A percentile compares a stretch with the other conserved stretches of the same genome.
Conservation (phyloP, 1,139 yeast species). For the Pichia sp. region DNA sequence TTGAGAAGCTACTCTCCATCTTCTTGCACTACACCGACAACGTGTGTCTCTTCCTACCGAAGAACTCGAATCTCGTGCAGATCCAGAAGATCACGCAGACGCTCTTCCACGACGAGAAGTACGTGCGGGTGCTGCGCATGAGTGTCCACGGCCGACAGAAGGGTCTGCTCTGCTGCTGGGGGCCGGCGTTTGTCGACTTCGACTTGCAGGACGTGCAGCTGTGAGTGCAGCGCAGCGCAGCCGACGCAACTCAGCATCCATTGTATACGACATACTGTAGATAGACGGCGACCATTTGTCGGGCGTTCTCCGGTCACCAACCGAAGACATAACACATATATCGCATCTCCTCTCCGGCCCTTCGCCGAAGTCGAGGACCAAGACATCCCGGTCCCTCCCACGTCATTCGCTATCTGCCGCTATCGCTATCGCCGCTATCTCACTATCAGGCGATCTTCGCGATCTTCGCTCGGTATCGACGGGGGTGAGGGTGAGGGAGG, state of each 20-base stretch:
- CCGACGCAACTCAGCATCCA: not conserved
- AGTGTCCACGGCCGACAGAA: conserved; percentile 42
- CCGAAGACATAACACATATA: not conserved
- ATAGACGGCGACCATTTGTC: no score
- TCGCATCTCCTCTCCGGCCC: not conserved
- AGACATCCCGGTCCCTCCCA: not conserved
- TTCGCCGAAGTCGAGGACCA: not conserved
- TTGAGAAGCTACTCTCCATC: conserved; percentile 42
- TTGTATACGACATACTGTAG: no score
- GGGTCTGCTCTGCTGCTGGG: conserved; percentile 62
- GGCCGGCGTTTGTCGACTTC: conserved; percentile 32
- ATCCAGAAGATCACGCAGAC: conserved; percentile 43
- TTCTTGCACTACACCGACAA: conserved; percentile 44
- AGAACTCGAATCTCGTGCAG: conserved; percentile 60
- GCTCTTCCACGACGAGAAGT: conserved; percentile 42
- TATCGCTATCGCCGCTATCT: not conserved
- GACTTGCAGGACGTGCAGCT: conserved; percentile 9
- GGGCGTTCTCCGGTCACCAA: no score
- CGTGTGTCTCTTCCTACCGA: conserved; percentile 72
- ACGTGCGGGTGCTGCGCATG: conserved; percentile 47
- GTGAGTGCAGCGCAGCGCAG: not conserved
- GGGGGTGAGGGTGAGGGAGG: no score
- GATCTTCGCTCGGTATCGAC: not conserved
- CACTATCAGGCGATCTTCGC: not conserved
- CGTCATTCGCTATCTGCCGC: not conserved